Evolutionary conservation across 2,329 filamentous ascomycete species (phyloP).

Genomic region (Beauveria sp.): DNA sequence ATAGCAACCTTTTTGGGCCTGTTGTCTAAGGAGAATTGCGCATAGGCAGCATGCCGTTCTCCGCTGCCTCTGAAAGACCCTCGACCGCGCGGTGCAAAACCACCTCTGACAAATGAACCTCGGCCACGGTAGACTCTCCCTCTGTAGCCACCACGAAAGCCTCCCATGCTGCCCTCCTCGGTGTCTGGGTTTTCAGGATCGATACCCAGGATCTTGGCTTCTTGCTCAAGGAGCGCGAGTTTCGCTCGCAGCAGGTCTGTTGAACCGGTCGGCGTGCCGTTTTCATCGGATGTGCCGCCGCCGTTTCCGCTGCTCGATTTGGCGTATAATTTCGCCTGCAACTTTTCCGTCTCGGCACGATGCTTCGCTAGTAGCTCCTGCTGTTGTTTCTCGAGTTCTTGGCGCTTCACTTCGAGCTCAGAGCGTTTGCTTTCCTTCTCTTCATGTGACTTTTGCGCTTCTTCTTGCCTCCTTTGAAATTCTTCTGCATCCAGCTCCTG

Average conservation of each 20-base stretch:
- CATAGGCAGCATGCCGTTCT: conserved; percentile 48
- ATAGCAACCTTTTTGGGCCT: conserved; percentile 62
- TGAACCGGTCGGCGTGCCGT: conserved; percentile 24
- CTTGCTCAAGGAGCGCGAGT: conserved; percentile 63
- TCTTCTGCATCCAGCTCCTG: conserved; percentile 62
- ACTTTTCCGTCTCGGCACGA: conserved; percentile 57
- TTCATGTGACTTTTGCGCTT: conserved; percentile 61
- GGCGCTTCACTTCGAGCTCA: conserved; percentile 53
- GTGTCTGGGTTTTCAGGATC: conserved; percentile 42
- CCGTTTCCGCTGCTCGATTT: conserved; percentile 18
- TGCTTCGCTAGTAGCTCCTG: conserved; percentile 55
- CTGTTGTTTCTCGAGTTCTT: conserved; percentile 58
- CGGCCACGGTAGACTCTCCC: conserved; percentile 25
- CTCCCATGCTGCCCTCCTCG: conserved; percentile 26
- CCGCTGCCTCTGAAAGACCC: conserved; percentile 34
- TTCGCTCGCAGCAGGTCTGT: conserved; percentile 63
- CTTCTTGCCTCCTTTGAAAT: conserved; percentile 59
- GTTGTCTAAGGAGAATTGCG: conserved; percentile 65
- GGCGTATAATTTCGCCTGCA: conserved; percentile 43
- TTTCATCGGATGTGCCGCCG: conserved; percentile 20
- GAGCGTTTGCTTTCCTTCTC: conserved; percentile 55
- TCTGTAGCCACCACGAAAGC: conserved; percentile 26
- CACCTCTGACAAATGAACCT: conserved; percentile 33
- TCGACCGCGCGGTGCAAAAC: conserved; percentile 24
- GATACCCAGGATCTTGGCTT: conserved; percentile 62